A percentile compares a stretch with the other conserved stretches of the same genome.
Conservation (phyloP, 306 rosid genomes). For the Oemleria cerasiformis region DNA sequence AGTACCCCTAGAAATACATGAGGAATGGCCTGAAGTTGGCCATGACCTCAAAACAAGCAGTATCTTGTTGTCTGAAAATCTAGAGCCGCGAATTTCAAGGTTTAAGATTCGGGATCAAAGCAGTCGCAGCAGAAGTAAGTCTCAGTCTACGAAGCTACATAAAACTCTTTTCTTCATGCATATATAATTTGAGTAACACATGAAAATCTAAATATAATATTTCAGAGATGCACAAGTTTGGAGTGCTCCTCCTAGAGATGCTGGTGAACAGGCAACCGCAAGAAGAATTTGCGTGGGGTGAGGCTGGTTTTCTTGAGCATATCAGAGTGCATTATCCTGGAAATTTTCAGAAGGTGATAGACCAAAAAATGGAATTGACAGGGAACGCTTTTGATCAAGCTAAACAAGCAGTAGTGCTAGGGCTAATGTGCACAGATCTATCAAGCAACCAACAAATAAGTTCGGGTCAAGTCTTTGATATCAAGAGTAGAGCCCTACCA, state of each 20-base stretch:
- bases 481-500: slow-evolving; percentile 38
- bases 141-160: background rate
- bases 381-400: slow-evolving; percentile 38
- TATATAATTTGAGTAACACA: background rate
- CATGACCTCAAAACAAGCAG: slow-evolving; percentile 57
- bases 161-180: background rate
- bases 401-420: slow-evolving; percentile 36
- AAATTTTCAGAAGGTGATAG: slow-evolving; percentile 38
- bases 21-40: slow-evolving; percentile 64
- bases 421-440: slow-evolving; percentile 50
- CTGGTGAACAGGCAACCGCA: slow-evolving; percentile 27
- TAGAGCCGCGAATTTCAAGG: slow-evolving; percentile 59
- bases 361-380: slow-evolving; percentile 44
- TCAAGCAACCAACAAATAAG: slow-evolving; percentile 34
- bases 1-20: slow-evolving; percentile 52
- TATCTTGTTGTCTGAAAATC: slow-evolving; percentile 41
- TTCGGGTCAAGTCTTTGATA: slow-evolving; percentile 30
- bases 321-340: slow-evolving; percentile 40
- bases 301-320: slow-evolving; percentile 36
- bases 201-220: background rate
- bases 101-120: slow-evolving; percentile 49
- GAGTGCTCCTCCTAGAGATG: slow-evolving; percentile 53
- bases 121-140: slow-evolving; percentile 43
- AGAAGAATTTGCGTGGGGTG: slow-evolving; percentile 38
- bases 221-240: slow-evolving; percentile 53